Conservation (phyloP, 306 rosid species). For the Ceratonia siliqua region DNA sequence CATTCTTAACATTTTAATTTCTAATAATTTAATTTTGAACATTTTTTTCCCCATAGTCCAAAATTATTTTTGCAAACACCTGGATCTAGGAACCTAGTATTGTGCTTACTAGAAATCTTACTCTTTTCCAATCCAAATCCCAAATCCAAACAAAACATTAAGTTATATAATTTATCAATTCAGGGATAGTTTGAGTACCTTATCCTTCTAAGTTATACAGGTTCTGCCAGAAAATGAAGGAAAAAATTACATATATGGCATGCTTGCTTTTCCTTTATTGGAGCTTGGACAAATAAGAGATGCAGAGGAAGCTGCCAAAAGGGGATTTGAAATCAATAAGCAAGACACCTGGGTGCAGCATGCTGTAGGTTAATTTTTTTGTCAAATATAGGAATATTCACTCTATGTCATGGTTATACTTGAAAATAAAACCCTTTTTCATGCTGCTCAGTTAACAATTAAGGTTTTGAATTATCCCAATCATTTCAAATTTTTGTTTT, state of each 20-base stretch:
- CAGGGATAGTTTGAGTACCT: background rate
- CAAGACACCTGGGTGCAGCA: conserved; percentile 87
- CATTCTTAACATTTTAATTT: background rate
- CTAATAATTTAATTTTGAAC: background rate
- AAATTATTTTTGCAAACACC: background rate
- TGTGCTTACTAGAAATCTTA: conserved; percentile 1
- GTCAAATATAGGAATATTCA: conserved; percentile 14
- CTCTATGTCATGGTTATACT: background rate
- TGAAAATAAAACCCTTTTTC: background rate
- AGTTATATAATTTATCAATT: background rate
- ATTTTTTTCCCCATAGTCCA: background rate
- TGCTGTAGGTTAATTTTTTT: conserved; percentile 55
- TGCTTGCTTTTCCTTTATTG: conserved; percentile 87
- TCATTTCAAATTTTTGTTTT: conserved; percentile 22
- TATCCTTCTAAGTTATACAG: conserved; percentile 45
- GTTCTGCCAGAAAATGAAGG: conserved; percentile 69
- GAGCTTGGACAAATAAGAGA: conserved; percentile 81
- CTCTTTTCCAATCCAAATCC: conserved; percentile 1
- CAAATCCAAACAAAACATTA: background rate
- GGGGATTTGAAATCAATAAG: conserved; percentile 69
- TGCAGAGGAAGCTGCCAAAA: conserved; percentile 79
- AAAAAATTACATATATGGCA: conserved; percentile 69
- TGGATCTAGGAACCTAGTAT: background rate
- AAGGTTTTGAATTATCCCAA: conserved; percentile 6
- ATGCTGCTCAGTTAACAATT: conserved; percentile 7